phyloP scores from a whole-genome alignment of 768 basidiomycete genomes.

The Infundibulicybe gibba region DNA sequence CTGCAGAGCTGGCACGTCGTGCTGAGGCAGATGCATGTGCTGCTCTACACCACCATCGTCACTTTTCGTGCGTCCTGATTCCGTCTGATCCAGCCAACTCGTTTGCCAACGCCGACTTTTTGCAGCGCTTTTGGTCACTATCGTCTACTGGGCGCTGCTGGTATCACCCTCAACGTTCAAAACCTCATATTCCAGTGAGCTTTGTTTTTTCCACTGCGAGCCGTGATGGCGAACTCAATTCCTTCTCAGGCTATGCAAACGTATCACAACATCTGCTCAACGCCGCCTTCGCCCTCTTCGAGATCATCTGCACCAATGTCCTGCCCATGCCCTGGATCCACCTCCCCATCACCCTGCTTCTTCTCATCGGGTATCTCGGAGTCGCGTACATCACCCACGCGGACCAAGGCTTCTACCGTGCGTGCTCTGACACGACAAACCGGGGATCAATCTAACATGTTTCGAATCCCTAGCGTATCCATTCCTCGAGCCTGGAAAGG shows the following conservation, averaged over 20 bases:
- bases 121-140: constrained; percentile 60
- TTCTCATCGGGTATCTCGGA: constrained; percentile 58
- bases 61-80: constrained; percentile 49
- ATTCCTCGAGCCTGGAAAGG: constrained; percentile 55
- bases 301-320: constrained; percentile 51
- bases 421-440: constrained; percentile 16
- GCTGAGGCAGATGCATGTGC: constrained; percentile 54
- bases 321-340: constrained; percentile 51
- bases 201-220: neutral
- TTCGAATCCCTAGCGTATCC: constrained; percentile 42
- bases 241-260: constrained; percentile 47
- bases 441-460: neutral
- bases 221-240: neutral
- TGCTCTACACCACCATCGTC: constrained; percentile 46
- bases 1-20: constrained; percentile 56
- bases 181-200: constrained; percentile 34
- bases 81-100: neutral
- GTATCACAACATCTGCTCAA: constrained; percentile 64
- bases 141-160: constrained; percentile 60
- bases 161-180: constrained; percentile 36
- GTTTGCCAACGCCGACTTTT: neutral
- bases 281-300: constrained; percentile 49
- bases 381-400: constrained; percentile 65
- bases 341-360: constrained; percentile 40
- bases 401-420: constrained; percentile 64